These are phyloP conservation scores for Cubamyces lactineus DNA, from an alignment of 768 basidiomycete genomes.

Conservation along the genomic window DNA sequence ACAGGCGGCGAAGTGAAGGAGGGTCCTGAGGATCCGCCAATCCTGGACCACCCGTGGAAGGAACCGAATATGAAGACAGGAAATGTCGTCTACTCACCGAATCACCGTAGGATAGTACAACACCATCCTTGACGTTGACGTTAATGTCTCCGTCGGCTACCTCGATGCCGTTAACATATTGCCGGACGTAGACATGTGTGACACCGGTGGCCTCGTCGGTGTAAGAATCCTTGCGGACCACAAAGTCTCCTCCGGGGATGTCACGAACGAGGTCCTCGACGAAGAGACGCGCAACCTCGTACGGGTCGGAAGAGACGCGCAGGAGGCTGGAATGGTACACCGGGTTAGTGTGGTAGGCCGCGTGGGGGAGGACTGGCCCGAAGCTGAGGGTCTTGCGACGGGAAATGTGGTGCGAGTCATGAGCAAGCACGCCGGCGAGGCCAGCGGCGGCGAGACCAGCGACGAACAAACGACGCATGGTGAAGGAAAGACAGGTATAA, in stretches of 20 bases:
- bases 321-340: conserved; percentile 36
- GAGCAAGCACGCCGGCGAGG: conserved; percentile 60
- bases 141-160: conserved; percentile 93
- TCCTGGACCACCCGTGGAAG: no score
- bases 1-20: no score
- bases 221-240: conserved; percentile 82
- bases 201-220: conserved; percentile 86
- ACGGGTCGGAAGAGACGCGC: conserved; percentile 44
- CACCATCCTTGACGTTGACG: conserved; percentile 85
- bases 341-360: conserved; percentile 59
- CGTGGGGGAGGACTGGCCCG: conserved; percentile 79
- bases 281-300: conserved; percentile 66
- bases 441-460: conserved; percentile 63
- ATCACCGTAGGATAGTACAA: conserved; percentile 84
- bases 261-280: conserved; percentile 51
- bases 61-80: background rate
- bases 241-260: conserved; percentile 47
- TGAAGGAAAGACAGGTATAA: conserved; percentile 13
- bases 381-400: conserved; percentile 89
- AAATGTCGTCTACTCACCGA: conserved; percentile 56
- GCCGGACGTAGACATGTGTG: conserved; percentile 86
- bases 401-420: conserved; percentile 36
- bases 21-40: no score
- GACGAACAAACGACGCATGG: conserved; percentile 68
- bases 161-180: conserved; percentile 83